Evolutionary conservation across 1,284 basidiomycete species (phyloP), one percentile per base, ranked within the genome.

Genomic region (Rhodotorula sp.): DNA sequence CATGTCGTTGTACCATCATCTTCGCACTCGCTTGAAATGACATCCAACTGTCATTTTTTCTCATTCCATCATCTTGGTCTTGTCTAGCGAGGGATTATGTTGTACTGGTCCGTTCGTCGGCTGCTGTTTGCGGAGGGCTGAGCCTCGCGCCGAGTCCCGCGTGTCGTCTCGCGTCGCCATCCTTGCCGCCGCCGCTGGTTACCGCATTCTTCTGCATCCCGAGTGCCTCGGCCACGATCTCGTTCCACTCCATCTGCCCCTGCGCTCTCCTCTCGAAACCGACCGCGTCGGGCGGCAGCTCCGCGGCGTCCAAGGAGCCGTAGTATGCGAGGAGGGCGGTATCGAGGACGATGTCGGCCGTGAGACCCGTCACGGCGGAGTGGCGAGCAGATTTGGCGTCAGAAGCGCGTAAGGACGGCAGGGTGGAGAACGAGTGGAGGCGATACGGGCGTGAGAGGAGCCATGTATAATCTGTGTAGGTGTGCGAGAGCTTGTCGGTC

Each of bases 321-420:
- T 56, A 69, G 3, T 34, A 4, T 6, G 71, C 77, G 16, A 69
- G 52, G 39, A 76, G 31, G 1, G 76, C 74, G 15, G 54, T 56
- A n/a, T 68, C 68, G 51, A 78, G 48, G 34, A 74, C 31, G 34
- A 79, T 77, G 60, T 78, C 78, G 7, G 76, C 76, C 47, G 78
- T 79, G 18, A 79, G 31, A 20, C 78, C 78, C 26, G 74, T 72
- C 1, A 79, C 65, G 21, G 64, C 49, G 1, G 73, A 75, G 26
- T 56, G 54, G 15, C n/a, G n/a, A 15, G 16, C 23, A 14, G 54
- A 56, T n/a, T 12, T 26, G 54, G 7, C 26, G 23, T n/a, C 12
- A 16, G 54, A 56, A 12, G 51, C 21, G 21, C 23, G 23, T 52
- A 20, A 16, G 0, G 72, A 62, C 58, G 76, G 64, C 5, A 64